Conservation (phyloP, 805 yeast genomes). For the Ogataea saltuana region DNA sequence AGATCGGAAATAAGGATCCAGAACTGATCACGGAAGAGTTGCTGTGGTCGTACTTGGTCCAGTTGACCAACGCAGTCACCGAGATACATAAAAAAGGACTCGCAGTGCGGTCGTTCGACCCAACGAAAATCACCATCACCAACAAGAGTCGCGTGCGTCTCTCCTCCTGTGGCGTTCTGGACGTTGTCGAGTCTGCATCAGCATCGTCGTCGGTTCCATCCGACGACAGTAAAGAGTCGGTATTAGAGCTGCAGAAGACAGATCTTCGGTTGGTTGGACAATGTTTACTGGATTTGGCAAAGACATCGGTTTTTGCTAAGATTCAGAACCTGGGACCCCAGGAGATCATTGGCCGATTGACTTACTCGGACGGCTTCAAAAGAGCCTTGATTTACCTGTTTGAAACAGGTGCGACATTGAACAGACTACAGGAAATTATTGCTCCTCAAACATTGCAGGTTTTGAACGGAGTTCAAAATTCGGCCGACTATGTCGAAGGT, state of each 20-base stretch:
- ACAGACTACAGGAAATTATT: conserved; percentile 41
- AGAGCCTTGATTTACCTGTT: conserved; percentile 41
- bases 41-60: conserved; percentile 77
- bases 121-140: conserved; percentile 72
- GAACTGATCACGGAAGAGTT: conserved; percentile 61
- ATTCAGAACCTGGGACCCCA: conserved; percentile 18
- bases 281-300: conserved; percentile 57
- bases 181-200: conserved; percentile 58
- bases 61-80: conserved; percentile 68
- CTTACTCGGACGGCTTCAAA: conserved; percentile 48
- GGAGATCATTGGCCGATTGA: conserved; percentile 32
- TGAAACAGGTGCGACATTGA: conserved; percentile 29
- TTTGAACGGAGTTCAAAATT: conserved; percentile 50
- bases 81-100: conserved; percentile 65
- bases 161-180: conserved; percentile 69
- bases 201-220: conserved; percentile 35
- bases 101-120: conserved; percentile 60
- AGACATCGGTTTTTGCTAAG: conserved; percentile 31
- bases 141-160: conserved; percentile 70
- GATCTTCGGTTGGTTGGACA: conserved; percentile 65
- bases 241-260: conserved; percentile 29
- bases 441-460: conserved; percentile 47
- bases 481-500: conserved; percentile 59
- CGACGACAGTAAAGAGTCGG: conserved; percentile 24
- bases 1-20: conserved; percentile 39